Base-by-base conservation (phyloP, 2,329 filamentous ascomycete species). In the Alternaria conjuncta region DNA sequence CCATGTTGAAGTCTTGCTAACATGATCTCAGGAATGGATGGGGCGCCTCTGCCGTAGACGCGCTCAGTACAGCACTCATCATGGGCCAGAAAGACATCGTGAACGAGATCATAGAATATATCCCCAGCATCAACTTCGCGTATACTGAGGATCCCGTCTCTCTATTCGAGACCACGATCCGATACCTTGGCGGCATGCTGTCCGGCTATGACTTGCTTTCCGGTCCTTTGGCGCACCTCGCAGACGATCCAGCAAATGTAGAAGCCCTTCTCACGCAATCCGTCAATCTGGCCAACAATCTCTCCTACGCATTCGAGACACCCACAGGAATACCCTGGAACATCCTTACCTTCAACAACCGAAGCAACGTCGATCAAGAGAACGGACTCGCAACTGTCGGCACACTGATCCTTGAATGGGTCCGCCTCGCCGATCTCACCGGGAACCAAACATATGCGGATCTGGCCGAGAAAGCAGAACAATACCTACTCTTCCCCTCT, bases 81-180 rank as follows among this genome's bases (percentile, higher is more conserved):
- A 95, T 96, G 91, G 85, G 86, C 43, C 86, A 92, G 47, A 81
- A 84, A 26, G 83, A 89, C 15, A 88, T 92, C 23, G 89, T 96
- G 13, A 82, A 89, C 45, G 83, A 89, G 57, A 94, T 96, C 66
- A 79, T 97, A 20, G 83, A 90, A 6, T 90, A 89, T 75, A 86
- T 97, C 49, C 86, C 88, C 0, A 86, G 81, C 0, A 90, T 96
- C 72, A 84, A 96, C 78, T 97, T 92, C 74, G 86, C 86, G 45
- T 82, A 84, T 11, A 92, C 90, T 3, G 11, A 63, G 0, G 66
- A 65, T 2, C 80, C 84, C 10, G 88, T 97, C 53, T 95, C 91
- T 41, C 80, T 97, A 8, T 97, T 97, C 73, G 94, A 97, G 80
- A 96, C 93, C 0, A 97, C 92, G 0, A 97, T 97, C 74, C 89